A percentile compares a stretch with the other conserved stretches of the same genome.
Evolutionary conservation across 306 rosid species (phyloP).

Genomic region (Quillaja saponaria): DNA sequence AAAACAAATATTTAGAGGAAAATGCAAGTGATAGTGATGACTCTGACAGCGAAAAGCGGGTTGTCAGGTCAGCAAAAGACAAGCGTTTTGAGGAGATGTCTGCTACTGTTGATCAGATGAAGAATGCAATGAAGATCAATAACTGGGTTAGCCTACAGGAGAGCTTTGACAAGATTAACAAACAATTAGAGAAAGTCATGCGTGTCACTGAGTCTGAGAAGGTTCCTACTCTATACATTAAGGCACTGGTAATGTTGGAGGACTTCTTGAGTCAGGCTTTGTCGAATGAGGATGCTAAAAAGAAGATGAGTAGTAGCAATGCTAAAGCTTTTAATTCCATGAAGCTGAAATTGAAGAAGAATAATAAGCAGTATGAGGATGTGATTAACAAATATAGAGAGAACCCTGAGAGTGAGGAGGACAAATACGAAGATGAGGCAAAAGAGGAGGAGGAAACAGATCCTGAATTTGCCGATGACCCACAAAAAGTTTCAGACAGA

Average conservation of each 20-base stretch:
- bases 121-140: slow-evolving; percentile 93
- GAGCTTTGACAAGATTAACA: slow-evolving; percentile 86
- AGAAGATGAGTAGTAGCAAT: slow-evolving; percentile 98
- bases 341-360: slow-evolving; percentile 97
- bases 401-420: slow-evolving; percentile 85
- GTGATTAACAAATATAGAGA: slow-evolving; percentile 67
- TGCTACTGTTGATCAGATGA: slow-evolving; percentile 87
- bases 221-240: slow-evolving; percentile 74
- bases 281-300: slow-evolving; percentile 92
- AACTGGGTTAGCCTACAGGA: slow-evolving; percentile 98
- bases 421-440: slow-evolving; percentile 50
- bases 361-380: slow-evolving; percentile 89
- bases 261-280: slow-evolving; percentile 82
- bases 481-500: slow-evolving; percentile 39
- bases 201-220: slow-evolving; percentile 79
- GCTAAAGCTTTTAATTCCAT: slow-evolving; percentile 97
- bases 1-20: slow-evolving; percentile 40
- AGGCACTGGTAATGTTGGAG: slow-evolving; percentile 88
- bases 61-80: slow-evolving; percentile 79
- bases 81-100: slow-evolving; percentile 89
- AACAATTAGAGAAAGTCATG: slow-evolving; percentile 97
- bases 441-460: slow-evolving; percentile 62
- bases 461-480: slow-evolving; percentile 63
- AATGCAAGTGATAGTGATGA: slow-evolving; percentile 74
- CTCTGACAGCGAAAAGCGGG: slow-evolving; percentile 62